A percentile compares a stretch with the other conserved stretches of the same genome.
phyloP scores from a whole-genome alignment of 2,329 filamentous ascomycete genomes.

The Aureobasidium sp. region DNA sequence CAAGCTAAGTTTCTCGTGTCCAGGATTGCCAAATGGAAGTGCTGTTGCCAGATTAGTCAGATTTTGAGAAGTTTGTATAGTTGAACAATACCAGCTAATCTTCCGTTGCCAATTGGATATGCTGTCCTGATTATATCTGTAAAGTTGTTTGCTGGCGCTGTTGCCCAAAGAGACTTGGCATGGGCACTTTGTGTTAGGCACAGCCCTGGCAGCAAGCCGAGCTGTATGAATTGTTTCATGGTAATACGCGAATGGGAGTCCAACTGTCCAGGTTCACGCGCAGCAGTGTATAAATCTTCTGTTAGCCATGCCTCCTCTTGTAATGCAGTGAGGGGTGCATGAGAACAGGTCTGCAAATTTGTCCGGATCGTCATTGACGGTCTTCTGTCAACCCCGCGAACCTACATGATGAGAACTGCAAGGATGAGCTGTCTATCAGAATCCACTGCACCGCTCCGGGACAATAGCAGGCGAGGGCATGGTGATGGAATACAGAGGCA shows the following conservation, averaged over 20 bases:
- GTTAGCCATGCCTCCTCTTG: not conserved
- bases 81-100: constrained; percentile 32
- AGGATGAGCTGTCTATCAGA: not conserved
- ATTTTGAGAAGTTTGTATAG: not conserved
- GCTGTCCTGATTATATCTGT: constrained; percentile 14
- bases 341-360: not conserved
- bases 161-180: constrained; percentile 11
- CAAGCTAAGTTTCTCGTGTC: constrained; percentile 36
- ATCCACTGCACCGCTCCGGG: not conserved
- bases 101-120: constrained; percentile 44
- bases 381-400: not conserved
- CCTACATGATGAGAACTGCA: not conserved
- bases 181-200: not conserved
- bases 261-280: not conserved
- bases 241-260: not conserved
- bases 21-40: constrained; percentile 38
- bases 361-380: constrained; percentile 15
- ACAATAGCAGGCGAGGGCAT: not conserved
- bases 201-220: not conserved
- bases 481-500: not conserved
- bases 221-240: not conserved
- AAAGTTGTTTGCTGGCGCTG: constrained; percentile 9
- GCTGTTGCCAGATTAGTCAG: constrained; percentile 20
- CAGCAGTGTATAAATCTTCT: not conserved
- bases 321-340: constrained; percentile 1